Conservation (phyloP, 2,329 filamentous ascomycete species). For the Pestalotiopsis sp. region DNA sequence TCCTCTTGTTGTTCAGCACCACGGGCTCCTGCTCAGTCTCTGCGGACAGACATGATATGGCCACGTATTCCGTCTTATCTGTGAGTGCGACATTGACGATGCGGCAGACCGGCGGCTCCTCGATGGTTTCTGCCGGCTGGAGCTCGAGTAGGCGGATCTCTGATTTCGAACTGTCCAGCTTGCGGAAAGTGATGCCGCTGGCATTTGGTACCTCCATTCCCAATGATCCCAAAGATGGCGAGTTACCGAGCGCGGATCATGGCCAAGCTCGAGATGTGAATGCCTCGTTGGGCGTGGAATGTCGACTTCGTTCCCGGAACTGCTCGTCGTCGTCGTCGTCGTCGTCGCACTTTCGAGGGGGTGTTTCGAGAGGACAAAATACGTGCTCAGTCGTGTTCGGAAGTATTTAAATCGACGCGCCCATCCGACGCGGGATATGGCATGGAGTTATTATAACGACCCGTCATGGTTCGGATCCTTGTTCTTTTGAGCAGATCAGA, state of each 20-base stretch:
- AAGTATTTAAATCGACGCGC: background rate
- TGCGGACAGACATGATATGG: background rate
- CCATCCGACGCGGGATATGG: background rate
- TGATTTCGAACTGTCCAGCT: constrained; percentile 1
- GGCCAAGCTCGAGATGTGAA: background rate
- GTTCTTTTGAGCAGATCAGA: background rate
- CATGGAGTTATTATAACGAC: background rate
- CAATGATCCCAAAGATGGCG: background rate
- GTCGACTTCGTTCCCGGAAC: no score
- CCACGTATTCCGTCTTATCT: constrained; percentile 9
- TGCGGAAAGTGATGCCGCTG: constrained; percentile 1
- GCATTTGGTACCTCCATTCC: background rate
- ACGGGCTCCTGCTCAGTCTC: constrained; percentile 1
- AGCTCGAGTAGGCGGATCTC: constrained; percentile 11
- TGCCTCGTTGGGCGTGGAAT: background rate
- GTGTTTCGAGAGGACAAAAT: background rate
- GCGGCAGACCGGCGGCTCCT: constrained; percentile 1
- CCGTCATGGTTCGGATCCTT: background rate
- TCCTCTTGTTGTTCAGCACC: background rate
- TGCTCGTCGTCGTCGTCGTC: background rate
- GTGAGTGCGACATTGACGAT: constrained; percentile 9
- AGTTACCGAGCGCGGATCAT: background rate
- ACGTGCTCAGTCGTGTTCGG: background rate
- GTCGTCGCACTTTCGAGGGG: background rate
- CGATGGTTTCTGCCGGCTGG: constrained; percentile 7